Percentiles rank a stretch among this genome's conserved stretches.
Conservation (phyloP, 495 filamentous ascomycete genomes). For the Tuber aestivum region DNA sequence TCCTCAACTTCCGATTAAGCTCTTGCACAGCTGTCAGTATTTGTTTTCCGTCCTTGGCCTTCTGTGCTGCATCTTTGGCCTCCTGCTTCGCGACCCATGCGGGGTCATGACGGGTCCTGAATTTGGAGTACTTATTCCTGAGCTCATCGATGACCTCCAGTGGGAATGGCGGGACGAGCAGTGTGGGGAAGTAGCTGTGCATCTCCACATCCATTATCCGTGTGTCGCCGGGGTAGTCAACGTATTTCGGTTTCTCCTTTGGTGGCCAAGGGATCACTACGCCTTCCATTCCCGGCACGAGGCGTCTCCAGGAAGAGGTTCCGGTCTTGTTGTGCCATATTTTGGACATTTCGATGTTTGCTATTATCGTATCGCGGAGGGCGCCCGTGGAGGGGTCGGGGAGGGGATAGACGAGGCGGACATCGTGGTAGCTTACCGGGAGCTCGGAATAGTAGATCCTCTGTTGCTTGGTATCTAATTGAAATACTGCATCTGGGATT, state of each 20-base stretch:
- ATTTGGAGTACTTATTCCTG: constrained; percentile 74
- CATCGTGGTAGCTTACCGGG: constrained; percentile 58
- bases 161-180: constrained; percentile 74
- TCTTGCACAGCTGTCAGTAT: constrained; percentile 46
- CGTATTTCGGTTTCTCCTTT: constrained; percentile 46
- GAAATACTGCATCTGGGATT: constrained; percentile 53
- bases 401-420: constrained; percentile 76
- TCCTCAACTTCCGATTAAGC: constrained; percentile 44
- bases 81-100: constrained; percentile 59
- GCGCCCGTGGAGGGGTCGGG: constrained; percentile 56
- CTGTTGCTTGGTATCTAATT: constrained; percentile 44
- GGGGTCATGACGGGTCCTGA: constrained; percentile 71
- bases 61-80: constrained; percentile 56
- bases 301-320: constrained; percentile 47
- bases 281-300: constrained; percentile 54
- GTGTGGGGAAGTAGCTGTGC: constrained; percentile 65
- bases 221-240: constrained; percentile 63
- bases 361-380: constrained; percentile 66
- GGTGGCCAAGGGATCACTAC: constrained; percentile 70
- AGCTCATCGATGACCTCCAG: constrained; percentile 74
- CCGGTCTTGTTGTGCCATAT: constrained; percentile 49
- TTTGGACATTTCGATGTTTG: constrained; percentile 53
- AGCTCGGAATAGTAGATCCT: constrained; percentile 42
- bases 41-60: constrained; percentile 47
- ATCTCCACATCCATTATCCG: constrained; percentile 67